Evolutionary conservation across 805 yeast species (phyloP).

Genomic region (Komagataella populi): DNA sequence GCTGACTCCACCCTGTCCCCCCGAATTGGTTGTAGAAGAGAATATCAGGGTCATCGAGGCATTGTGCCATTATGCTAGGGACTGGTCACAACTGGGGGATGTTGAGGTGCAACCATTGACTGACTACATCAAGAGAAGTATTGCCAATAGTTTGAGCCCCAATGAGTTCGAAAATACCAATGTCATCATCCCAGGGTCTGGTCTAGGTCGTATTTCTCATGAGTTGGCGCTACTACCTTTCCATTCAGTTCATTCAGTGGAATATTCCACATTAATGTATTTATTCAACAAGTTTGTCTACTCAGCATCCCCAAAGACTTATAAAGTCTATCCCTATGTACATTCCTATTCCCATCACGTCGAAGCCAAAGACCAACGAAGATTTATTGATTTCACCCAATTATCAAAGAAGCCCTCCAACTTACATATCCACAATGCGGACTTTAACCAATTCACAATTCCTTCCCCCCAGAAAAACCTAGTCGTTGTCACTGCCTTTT

Average conservation of each 20-base stretch:
- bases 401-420: constrained; percentile 27
- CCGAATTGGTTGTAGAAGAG: constrained; percentile 15
- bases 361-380: constrained; percentile 31
- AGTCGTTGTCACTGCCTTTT: constrained; percentile 56
- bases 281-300: constrained; percentile 51
- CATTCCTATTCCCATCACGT: constrained; percentile 62
- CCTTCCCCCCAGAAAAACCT: constrained; percentile 25
- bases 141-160: constrained; percentile 19
- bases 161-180: constrained; percentile 23
- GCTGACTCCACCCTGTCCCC: constrained; percentile 29
- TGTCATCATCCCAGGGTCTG: constrained; percentile 78
- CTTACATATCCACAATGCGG: constrained; percentile 37
- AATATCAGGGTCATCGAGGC: constrained; percentile 48
- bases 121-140: constrained; percentile 31
- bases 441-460: constrained; percentile 44
- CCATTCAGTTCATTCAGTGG: constrained; percentile 54
- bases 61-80: constrained; percentile 65
- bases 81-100: constrained; percentile 47
- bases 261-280: constrained; percentile 66
- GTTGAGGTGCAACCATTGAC: constrained; percentile 40
- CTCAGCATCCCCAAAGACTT: constrained; percentile 8
- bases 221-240: constrained; percentile 32
- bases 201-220: constrained; percentile 67
- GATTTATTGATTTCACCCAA: constrained; percentile 22
- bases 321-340: constrained; percentile 32